Evolutionary conservation across 1,284 basidiomycete genomes (phyloP).

Genomic region (Cutaneotrichosporon cavernicola): DNA sequence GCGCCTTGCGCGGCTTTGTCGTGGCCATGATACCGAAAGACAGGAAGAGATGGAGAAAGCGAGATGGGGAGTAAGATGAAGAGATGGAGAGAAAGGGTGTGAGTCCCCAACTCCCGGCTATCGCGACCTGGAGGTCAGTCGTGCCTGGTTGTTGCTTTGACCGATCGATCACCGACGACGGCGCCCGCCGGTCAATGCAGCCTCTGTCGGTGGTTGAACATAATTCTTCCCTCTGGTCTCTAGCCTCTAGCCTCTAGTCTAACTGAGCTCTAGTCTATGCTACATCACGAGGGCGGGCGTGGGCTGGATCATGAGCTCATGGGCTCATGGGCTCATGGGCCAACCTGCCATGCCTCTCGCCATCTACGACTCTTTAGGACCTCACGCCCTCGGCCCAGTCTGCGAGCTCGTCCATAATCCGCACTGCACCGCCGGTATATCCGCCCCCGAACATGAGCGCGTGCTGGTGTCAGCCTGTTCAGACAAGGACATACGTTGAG

Average conservation of each 20-base stretch:
- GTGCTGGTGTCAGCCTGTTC: slow-evolving; percentile 34
- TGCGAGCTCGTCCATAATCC: slow-evolving; percentile 44
- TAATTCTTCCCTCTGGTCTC: too few species aligned
- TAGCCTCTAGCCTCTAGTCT: too few species aligned
- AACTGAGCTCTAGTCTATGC: too few species aligned
- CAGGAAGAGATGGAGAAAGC: background rate
- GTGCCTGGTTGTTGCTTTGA: background rate
- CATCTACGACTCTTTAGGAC: background rate
- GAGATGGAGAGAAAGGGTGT: background rate
- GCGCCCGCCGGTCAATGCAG: too few species aligned
- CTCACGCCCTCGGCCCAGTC: slow-evolving; percentile 35
- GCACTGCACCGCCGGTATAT: slow-evolving; percentile 38
- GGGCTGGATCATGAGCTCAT: too few species aligned
- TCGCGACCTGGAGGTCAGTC: background rate
- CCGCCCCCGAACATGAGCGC: slow-evolving; percentile 50
- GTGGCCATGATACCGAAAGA: background rate
- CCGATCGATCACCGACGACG: background rate
- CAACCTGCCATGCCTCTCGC: too few species aligned
- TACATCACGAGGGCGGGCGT: too few species aligned
- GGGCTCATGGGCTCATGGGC: too few species aligned
- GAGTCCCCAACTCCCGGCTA: too few species aligned
- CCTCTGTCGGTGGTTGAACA: too few species aligned
- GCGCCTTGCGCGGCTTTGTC: background rate
- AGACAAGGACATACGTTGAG: slow-evolving; percentile 59
- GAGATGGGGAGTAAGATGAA: background rate